Percentiles rank a stretch among this genome's conserved stretches.
These are phyloP conservation scores for Tylopilus sp. DNA, from an alignment of 1,284 basidiomycete species.

Conservation along the genomic window DNA sequence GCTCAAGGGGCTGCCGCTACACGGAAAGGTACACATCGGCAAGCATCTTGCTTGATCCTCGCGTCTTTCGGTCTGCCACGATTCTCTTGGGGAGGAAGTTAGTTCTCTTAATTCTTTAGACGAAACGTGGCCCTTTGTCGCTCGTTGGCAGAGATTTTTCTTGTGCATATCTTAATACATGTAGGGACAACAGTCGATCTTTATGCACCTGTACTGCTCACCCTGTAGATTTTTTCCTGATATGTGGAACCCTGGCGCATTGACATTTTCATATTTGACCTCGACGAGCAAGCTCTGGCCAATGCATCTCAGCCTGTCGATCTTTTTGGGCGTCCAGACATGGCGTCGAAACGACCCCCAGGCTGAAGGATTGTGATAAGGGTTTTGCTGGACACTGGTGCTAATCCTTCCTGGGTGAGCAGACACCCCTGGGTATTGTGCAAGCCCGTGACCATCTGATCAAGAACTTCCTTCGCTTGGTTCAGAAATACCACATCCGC, in stretches of 20 bases:
- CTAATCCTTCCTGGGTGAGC: no score
- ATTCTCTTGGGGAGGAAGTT: not conserved
- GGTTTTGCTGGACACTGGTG: no score
- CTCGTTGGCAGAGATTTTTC: conserved; percentile 2
- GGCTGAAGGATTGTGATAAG: no score
- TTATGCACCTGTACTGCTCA: conserved; percentile 17
- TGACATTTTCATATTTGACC: conserved; percentile 7
- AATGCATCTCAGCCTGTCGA: no score
- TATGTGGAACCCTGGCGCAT: not conserved
- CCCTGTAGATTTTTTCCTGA: conserved; percentile 16
- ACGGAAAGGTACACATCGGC: conserved; percentile 60
- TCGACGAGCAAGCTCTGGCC: not conserved
- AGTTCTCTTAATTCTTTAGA: not conserved
- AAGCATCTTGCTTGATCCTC: conserved; percentile 42
- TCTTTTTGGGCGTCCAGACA: no score
- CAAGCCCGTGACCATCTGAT: no score
- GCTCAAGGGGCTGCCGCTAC: conserved; percentile 60
- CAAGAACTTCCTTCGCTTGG: no score
- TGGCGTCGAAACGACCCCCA: no score
- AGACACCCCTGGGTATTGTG: no score
- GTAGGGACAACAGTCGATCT: conserved; percentile 5
- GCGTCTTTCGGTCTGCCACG: not conserved
- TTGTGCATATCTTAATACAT: conserved; percentile 6
- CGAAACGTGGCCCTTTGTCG: not conserved
- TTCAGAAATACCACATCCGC: no score